Base-by-base conservation (phyloP, 2,329 filamentous ascomycete species). In the Epichloe elymi region DNA sequence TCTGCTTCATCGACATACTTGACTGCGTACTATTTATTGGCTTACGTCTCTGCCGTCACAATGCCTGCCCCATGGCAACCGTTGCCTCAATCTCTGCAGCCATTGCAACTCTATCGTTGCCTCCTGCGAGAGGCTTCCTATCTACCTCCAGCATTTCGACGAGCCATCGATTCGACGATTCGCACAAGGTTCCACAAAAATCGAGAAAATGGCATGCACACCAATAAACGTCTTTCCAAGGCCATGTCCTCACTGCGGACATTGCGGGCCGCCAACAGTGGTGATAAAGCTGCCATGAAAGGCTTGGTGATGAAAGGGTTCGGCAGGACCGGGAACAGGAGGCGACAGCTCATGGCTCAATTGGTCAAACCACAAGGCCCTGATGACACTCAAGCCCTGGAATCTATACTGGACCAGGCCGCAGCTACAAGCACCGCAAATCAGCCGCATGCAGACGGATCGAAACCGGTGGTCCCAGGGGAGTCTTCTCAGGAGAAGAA, bases 61-160 rank as follows among this genome's bases (percentile, higher is more conserved):
- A 67, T 67, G 65, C 63, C 64, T 50, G 54, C 53, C 12, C 63
- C 65, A 8, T 50, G 58, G 26, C 53, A 57, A 30, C 51, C 56
- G 5, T 54, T 65, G 3, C 60, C 63, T 36, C 14, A 50, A 6
- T 54, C 53, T 38, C 59, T 65, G 15, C 52, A 58, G 10, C 58
- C 62, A 37, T 53, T 61, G n/a, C 59, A 65, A 57, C 63, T 80
- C 45, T 83, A 80, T 62, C 74, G 80, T 51, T 72, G 78, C 52
- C 66, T 83, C 20, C 74, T 83, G 37, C 78, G 80, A 53, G 78
- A 82, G 66, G 68, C 72, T 39, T 74, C 75, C 30, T 84, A 84
- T 59, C 73, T 83, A 2, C 78, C 79, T 1, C 69, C 69, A 2
- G 63, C 73, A 39, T 75, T 75, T 53, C 72, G 71, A 39, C 61